Evolutionary conservation across 208 protist species (phyloP).

Genomic region (Borovskyia barvae): DNA sequence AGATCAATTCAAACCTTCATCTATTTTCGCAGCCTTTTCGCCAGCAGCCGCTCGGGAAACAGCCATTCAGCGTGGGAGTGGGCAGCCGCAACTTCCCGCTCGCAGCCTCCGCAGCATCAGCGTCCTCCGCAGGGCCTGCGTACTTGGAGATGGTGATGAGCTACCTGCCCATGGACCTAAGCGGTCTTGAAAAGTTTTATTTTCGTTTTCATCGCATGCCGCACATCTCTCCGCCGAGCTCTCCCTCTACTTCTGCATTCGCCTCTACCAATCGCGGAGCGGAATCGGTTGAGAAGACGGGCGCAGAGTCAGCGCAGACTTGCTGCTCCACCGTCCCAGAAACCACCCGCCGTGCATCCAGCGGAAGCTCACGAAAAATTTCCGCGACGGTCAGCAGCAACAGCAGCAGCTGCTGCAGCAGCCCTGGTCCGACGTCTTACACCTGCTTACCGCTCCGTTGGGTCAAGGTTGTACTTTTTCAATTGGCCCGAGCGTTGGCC

Average conservation of each 20-base stretch:
- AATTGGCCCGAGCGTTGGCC: slow-evolving; percentile 95
- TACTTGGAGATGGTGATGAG: slow-evolving; percentile 99
- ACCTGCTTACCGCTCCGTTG: slow-evolving; percentile 25
- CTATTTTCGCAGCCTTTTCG: too few species aligned
- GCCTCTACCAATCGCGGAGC: not conserved
- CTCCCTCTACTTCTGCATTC: not conserved
- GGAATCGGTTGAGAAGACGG: not conserved
- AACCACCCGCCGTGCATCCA: too few species aligned
- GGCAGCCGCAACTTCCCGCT: too few species aligned
- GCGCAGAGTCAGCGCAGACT: not conserved
- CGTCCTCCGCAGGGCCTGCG: slow-evolving; percentile 28
- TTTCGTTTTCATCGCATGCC: slow-evolving; percentile 41
- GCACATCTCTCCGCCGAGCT: not conserved
- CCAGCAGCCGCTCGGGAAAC: not conserved
- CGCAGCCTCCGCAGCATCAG: not conserved
- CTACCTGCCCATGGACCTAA: slow-evolving; percentile 97
- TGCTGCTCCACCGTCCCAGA: too few species aligned
- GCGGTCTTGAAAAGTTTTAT: slow-evolving; percentile 90
- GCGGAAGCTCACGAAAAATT: too few species aligned
- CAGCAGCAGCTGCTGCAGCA: slow-evolving; percentile 3
- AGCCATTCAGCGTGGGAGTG: not conserved
- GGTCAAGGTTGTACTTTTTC: slow-evolving; percentile 93
- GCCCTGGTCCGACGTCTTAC: not conserved
- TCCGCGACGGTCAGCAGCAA: too few species aligned
- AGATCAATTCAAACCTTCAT: too few species aligned